Evolutionary conservation across 495 filamentous ascomycete genomes (phyloP), one percentile per base, ranked within the genome.

Genomic region (Cercophora scortea): DNA sequence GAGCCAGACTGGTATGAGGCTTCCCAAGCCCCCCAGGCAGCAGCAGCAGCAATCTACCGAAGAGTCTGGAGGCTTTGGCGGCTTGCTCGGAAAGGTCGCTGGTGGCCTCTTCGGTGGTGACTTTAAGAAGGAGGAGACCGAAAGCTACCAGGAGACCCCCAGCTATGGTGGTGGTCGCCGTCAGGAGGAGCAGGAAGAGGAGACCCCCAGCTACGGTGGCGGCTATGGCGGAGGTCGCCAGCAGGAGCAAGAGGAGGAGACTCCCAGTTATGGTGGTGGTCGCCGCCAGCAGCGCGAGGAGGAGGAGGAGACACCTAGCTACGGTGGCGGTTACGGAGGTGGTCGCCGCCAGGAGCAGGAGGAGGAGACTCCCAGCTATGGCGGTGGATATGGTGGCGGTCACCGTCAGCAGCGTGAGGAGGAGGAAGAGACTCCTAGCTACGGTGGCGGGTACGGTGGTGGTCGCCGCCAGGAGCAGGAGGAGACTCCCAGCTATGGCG

Each of bases 101-200:
- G 69, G 68, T 47, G 71, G 69, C n/a, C 57, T 80, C 10, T 67
- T 78, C 41, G 71, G 74, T 35, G 68, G 69, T 5, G 67, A 61
- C n/a, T 70, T 71, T 52, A 64, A 69, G 44, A 68, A 67, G 16
- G 51, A 59, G 12, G 67, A 77, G 52, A 74, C 65, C 32, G 62
- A 74, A 43, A 61, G 66, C n/a, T 72, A 69, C 39, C 65, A 54
- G 5, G 56, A 72, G 52, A 69, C 59, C 11, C 67, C 70, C 25
- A 71, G 69, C 8, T 68, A 78, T 53, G 71, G 72, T 45, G 75
- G 71, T 2, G 25, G 25, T 5, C 25, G 62, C 33, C 77, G 76
- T 41, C 73, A 25, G 8, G 39, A 43, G 18, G 44, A 39, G 33
- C 65, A 72, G 53, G 59, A 71, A 49, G 61, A 60, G 7, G 71